phyloP scores from a whole-genome alignment of 1,139 yeast genomes.

The Lodderomyces oxycetoniae region DNA sequence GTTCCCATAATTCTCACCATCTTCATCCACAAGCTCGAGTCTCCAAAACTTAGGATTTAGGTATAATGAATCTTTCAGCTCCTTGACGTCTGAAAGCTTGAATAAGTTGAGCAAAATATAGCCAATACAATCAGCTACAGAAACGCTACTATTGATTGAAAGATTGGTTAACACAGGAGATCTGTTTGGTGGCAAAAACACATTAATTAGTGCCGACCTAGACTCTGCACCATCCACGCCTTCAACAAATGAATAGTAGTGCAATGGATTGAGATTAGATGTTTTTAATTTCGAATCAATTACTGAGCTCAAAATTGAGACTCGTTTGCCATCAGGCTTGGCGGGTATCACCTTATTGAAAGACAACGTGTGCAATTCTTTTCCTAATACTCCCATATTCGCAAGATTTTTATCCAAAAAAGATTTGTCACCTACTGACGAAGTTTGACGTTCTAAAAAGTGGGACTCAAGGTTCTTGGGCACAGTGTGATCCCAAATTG shows the following conservation, averaged over 20 bases:
- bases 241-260: conserved; percentile 49
- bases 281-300: conserved; percentile 35
- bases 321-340: conserved; percentile 3
- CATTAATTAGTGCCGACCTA: conserved; percentile 26
- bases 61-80: conserved; percentile 13
- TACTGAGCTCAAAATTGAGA: conserved; percentile 37
- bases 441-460: conserved; percentile 6
- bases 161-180: conserved; percentile 29
- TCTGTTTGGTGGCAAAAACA: conserved; percentile 36
- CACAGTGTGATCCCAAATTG: conserved; percentile 19
- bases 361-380: too few relatives aligned
- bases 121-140: conserved; percentile 63
- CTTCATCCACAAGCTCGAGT: conserved; percentile 70
- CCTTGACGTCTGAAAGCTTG: conserved; percentile 18
- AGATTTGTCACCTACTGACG: conserved; percentile 1
- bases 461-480: conserved; percentile 12
- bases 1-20: conserved; percentile 72
- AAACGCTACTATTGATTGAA: conserved; percentile 40
- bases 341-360: not conserved
- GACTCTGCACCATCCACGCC: conserved; percentile 23
- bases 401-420: conserved; percentile 6
- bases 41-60: conserved; percentile 62
- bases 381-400: too few relatives aligned
- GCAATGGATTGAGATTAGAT: conserved; percentile 45
- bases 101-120: conserved; percentile 41